phyloP scores from a whole-genome alignment of 2,329 filamentous ascomycete species.

The Stemphylium beticola region DNA sequence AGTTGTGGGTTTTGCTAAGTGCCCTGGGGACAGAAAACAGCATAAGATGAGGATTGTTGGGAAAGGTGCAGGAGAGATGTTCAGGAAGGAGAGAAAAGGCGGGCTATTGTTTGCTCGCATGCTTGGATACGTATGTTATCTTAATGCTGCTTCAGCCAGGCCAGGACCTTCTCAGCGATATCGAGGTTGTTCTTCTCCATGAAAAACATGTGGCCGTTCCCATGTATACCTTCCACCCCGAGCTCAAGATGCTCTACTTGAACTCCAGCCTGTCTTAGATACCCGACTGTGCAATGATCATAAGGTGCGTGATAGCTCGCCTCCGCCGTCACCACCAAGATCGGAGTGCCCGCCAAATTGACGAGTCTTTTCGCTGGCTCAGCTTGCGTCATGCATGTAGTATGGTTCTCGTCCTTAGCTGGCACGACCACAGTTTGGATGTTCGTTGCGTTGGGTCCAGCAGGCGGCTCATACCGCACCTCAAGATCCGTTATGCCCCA shows the following conservation, averaged over 20 bases:
- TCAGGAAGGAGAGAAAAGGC: no score
- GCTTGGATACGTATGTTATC: no score
- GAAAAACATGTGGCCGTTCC: slow-evolving; percentile 53
- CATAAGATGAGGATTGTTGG: no score
- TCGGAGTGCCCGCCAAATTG: slow-evolving; percentile 57
- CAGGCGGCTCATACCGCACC: slow-evolving; percentile 43
- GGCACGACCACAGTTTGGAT: slow-evolving; percentile 31
- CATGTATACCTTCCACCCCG: slow-evolving; percentile 67
- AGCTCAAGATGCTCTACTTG: slow-evolving; percentile 33
- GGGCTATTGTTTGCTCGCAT: no score
- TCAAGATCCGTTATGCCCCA: slow-evolving; percentile 46
- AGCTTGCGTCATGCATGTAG: slow-evolving; percentile 50
- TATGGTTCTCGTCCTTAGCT: slow-evolving; percentile 30
- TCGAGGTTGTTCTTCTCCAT: slow-evolving; percentile 43
- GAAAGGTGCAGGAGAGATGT: no score
- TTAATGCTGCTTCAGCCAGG: neutral
- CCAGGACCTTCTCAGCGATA: slow-evolving; percentile 2
- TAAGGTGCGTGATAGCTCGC: slow-evolving; percentile 62
- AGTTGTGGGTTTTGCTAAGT: neutral
- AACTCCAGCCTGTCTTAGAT: slow-evolving; percentile 54
- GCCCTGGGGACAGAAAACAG: no score
- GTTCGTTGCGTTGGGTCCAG: slow-evolving; percentile 25
- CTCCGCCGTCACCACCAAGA: slow-evolving; percentile 59
- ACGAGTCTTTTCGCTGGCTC: slow-evolving; percentile 53
- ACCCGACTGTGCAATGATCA: slow-evolving; percentile 62